Conservation (phyloP, 139 green algal genomes). For the Microglena sp. region DNA sequence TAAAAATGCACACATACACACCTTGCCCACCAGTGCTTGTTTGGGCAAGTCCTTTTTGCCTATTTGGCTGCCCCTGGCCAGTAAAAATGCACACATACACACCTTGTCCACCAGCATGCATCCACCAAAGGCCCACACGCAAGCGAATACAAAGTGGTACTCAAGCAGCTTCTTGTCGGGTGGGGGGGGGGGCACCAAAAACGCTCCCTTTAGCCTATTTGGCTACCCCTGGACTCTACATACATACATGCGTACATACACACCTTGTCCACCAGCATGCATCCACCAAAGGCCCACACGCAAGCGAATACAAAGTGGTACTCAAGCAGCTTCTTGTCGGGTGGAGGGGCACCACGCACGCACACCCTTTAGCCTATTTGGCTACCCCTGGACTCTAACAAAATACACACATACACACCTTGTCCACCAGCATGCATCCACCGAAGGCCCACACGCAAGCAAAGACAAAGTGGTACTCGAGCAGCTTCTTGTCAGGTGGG, state of each 20-base stretch:
- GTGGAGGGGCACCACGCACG: constrained; percentile 32
- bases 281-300: constrained; percentile 87
- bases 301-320: constrained; percentile 87
- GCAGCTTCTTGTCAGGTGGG: constrained; percentile 68
- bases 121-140: constrained; percentile 86
- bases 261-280: constrained; percentile 72
- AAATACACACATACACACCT: constrained; percentile 18
- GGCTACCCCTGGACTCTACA: constrained; percentile 11
- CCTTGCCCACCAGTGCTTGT: too few species aligned
- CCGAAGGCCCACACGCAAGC: constrained; percentile 87
- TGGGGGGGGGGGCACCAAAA: constrained; percentile 20
- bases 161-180: constrained; percentile 79
- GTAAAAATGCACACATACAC: neutral
- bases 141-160: constrained; percentile 86
- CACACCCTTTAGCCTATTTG: neutral
- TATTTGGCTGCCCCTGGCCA: neutral
- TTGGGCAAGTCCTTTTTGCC: neutral
- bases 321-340: constrained; percentile 81
- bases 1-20: too few species aligned
- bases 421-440: constrained; percentile 75
- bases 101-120: constrained; percentile 74
- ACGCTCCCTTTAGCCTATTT: constrained; percentile 46
- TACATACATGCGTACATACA: neutral
- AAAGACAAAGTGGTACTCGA: constrained; percentile 90
- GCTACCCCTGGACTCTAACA: neutral